Evolutionary conservation across 2,329 filamentous ascomycete genomes (phyloP), one percentile per base, ranked within the genome.

Genomic region (Calonectria fujianensis): DNA sequence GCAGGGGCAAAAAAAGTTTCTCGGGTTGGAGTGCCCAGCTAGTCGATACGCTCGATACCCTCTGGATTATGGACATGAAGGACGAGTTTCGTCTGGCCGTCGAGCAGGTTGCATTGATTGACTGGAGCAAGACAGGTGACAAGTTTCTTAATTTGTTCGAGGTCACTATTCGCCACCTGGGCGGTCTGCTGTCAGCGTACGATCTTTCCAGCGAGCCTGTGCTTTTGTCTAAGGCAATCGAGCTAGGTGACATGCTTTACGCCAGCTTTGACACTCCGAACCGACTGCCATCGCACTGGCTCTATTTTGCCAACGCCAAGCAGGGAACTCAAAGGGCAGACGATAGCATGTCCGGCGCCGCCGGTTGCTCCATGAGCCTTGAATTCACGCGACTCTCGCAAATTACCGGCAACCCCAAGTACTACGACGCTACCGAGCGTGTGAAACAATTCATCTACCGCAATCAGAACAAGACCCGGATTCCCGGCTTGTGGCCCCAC

Each of bases 371-470:
- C 13, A 87, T 96, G 71, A 92, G 91, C 11, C 84, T 96, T 73
- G 94, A 96, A 81, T 95, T 96, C 81, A 95, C 93, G 3, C 88
- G 94, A 8, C 87, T 96, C 59, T 92, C 92, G 27, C 94, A 96
- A 84, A 86, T 96, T 73, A 95, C 94, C 0, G 91, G 91, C 66
- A 88, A 95, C 74, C 85, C 90, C 70, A 95, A 93, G 82, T 96
- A 94, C 85, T 96, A 94, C 83, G 93, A 95, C 84, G 94, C 93
- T 7, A 90, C 95, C 69, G 93, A 94, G 75, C 90, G 93, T n/a
- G 90, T 96, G 74, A 95, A 94, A 76, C 88, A 92, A 79, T 90
- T 92, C 74, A 89, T 96, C 64, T 89, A 92, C 76, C 86, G 88
- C 50, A 90, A 90, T 77, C 94, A 96, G 85, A 90, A 92, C 77